Conservation (phyloP, 2,329 filamentous ascomycete genomes). For the Colletotrichum shisoi region DNA sequence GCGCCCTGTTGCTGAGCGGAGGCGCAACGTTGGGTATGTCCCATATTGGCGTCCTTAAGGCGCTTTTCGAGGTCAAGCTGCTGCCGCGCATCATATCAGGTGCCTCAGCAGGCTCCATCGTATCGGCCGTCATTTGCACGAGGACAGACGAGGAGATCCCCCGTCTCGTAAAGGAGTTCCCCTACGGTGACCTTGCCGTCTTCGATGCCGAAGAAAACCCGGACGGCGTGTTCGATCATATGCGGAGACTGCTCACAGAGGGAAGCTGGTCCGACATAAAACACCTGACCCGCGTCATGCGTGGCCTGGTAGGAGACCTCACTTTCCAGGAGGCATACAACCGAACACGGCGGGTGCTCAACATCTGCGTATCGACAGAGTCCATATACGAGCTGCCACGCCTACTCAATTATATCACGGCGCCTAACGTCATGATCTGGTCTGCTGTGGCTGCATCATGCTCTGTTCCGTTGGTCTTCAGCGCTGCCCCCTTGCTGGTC, state of each 20-base stretch:
- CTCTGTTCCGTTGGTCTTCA: conserved; percentile 88
- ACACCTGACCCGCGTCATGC: conserved; percentile 83
- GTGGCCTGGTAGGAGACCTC: conserved; percentile 79
- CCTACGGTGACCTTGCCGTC: conserved; percentile 80
- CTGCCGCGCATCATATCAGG: conserved; percentile 88
- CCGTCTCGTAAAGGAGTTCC: conserved; percentile 71
- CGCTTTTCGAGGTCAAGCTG: conserved; percentile 75
- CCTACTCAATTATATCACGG: conserved; percentile 89
- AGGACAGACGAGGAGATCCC: conserved; percentile 82
- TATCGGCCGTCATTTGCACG: conserved; percentile 80
- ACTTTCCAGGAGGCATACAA: conserved; percentile 97
- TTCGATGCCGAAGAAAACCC: conserved; percentile 70
- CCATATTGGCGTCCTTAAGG: conserved; percentile 86
- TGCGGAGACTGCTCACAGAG: conserved; percentile 78
- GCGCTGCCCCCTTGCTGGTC: conserved; percentile 77
- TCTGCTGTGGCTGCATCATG: conserved; percentile 96
- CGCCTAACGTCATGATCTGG: conserved; percentile 95
- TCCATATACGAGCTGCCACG: conserved; percentile 86
- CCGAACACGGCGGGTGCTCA: conserved; percentile 87
- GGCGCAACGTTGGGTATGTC: conserved; percentile 92
- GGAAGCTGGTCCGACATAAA: conserved; percentile 86
- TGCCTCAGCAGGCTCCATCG: conserved; percentile 86
- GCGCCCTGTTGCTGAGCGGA: conserved; percentile 81
- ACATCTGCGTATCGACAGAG: conserved; percentile 90
- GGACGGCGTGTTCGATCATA: conserved; percentile 72